Conservation (phyloP, 257 asterid species). For the Solanum rostratum region DNA sequence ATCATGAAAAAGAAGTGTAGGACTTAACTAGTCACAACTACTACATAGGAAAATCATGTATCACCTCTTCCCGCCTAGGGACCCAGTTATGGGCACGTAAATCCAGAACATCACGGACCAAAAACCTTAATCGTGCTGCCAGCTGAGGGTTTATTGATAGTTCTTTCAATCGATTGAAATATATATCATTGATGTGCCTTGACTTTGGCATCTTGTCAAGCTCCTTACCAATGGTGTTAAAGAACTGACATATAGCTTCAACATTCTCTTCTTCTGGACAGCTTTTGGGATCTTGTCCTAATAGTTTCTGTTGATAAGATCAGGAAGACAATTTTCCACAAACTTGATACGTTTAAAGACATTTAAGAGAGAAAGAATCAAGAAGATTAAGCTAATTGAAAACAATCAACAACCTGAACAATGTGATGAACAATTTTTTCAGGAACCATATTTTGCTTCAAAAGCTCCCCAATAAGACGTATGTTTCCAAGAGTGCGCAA, state of each 20-base stretch:
- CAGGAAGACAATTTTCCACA: not conserved
- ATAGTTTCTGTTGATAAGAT: constrained; percentile 43
- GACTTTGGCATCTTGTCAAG: constrained; percentile 73
- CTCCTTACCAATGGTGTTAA: constrained; percentile 84
- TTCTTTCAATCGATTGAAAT: constrained; percentile 66
- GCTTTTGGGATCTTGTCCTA: constrained; percentile 51
- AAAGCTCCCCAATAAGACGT: constrained; percentile 91
- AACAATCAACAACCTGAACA: constrained; percentile 51
- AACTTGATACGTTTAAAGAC: not conserved
- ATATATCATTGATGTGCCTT: constrained; percentile 53
- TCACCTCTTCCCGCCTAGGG: constrained; percentile 94
- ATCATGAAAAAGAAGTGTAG: not conserved
- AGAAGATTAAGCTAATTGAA: not conserved
- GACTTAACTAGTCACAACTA: not conserved
- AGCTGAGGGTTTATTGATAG: constrained; percentile 66
- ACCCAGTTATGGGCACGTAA: constrained; percentile 71
- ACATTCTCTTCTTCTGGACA: constrained; percentile 94
- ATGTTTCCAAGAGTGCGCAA: constrained; percentile 94
- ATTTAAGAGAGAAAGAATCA: not conserved
- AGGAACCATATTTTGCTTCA: constrained; percentile 96
- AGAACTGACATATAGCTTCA: constrained; percentile 95
- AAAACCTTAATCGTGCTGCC: constrained; percentile 66
- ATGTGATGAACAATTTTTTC: constrained; percentile 94
- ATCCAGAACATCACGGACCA: constrained; percentile 85
- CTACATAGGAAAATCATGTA: not conserved